These are phyloP conservation scores for Biscogniauxia mediterranea DNA, from an alignment of 2,329 filamentous ascomycete species.

Conservation along the genomic window DNA sequence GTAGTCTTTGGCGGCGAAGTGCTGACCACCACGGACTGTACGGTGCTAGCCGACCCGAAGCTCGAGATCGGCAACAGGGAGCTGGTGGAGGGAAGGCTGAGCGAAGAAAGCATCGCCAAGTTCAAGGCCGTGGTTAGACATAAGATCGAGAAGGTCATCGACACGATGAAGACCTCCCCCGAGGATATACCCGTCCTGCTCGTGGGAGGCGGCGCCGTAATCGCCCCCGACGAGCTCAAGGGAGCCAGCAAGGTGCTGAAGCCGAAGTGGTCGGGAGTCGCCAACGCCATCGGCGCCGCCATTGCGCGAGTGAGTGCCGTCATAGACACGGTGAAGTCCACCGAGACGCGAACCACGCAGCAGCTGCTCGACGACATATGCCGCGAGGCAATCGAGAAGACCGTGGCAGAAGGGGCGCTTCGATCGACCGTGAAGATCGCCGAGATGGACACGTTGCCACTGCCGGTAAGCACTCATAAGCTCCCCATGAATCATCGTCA, in stretches of 20 bases:
- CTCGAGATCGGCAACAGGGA: conserved; percentile 42
- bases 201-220: conserved; percentile 61
- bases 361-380: conserved; percentile 39
- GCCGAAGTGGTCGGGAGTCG: conserved; percentile 56
- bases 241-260: conserved; percentile 57
- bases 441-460: conserved; percentile 53
- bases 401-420: conserved; percentile 45
- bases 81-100: conserved; percentile 17
- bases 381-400: conserved; percentile 42
- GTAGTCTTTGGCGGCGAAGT: conserved; percentile 55
- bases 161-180: conserved; percentile 62
- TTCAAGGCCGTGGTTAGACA: conserved; percentile 26
- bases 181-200: conserved; percentile 59
- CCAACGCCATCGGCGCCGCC: conserved; percentile 65
- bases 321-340: conserved; percentile 50
- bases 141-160: conserved; percentile 41
- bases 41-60: conserved; percentile 34
- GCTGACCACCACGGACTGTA: conserved; percentile 59
- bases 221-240: conserved; percentile 53
- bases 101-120: conserved; percentile 27
- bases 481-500: no score
- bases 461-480: conserved; percentile 39
- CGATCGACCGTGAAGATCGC: conserved; percentile 45
- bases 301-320: conserved; percentile 58
- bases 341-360: conserved; percentile 39